Evolutionary conservation across 83 land plant species (phyloP), one percentile per base, ranked within the genome.

Genomic region (Larix sibirica): DNA sequence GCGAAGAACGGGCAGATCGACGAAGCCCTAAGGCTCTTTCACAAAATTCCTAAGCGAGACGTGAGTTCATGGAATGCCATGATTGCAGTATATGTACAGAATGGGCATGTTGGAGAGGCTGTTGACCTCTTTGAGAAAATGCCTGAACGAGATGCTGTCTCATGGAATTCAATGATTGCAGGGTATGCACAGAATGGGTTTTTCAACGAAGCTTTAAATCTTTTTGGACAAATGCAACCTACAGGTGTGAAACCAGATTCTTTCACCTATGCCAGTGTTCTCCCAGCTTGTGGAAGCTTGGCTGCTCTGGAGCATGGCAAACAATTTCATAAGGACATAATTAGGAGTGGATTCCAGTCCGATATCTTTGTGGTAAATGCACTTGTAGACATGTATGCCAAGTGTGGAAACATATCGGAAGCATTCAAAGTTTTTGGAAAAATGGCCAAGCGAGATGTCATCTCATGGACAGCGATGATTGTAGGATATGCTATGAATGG

Each of bases 401-500:
- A 77, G 6, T 42, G 18, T 77, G 14, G 20, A 24, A 65, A 17
- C 28, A 21, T 65, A 7, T 21, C 24, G 9, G 83, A 76, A 23
- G 86, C 86, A 33, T 28, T 2, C 62, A 44, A 13, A 64, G 80
- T 85, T 62, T 85, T 85, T 58, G 80, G 50, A 23, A 59, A 21
- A 68, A 47, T 83, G 3, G 17, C 64, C 16, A 36, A 65, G 2
- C 74, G 56, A 65, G 80, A 83, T 77, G 71, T 77, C 47, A 66
- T 83, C 38, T 63, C 84, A 0, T 77, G 69, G 84, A 83, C 78
- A n/a, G 38, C 84, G 6, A 77, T 83, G 80, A 83, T 83, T 54
- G 79, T 26, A 77, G 67, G 79, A 18, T 85, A 85, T 63, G 83
- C 86, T 12, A 85, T 69, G 56, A 66, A 81, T 75, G 83, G 80